phyloP scores from a whole-genome alignment of 2,329 filamentous ascomycete species.

The Lasiodiplodia sp. region DNA sequence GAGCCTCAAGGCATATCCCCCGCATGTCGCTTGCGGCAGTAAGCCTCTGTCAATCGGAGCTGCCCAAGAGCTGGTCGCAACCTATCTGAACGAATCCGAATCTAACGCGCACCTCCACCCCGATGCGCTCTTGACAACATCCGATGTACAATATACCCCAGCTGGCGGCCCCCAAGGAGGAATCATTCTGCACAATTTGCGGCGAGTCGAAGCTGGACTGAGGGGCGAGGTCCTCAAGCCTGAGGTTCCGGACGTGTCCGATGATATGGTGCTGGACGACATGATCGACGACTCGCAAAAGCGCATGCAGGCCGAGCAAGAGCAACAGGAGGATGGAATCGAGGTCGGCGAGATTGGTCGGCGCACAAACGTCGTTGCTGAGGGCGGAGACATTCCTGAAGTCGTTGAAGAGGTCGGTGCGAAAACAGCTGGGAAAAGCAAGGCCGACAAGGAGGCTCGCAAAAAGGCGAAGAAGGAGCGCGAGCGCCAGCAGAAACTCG shows the following conservation, averaged over 20 bases:
- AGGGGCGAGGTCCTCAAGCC: slow-evolving; percentile 58
- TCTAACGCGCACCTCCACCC: slow-evolving; percentile 56
- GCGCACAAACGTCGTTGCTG: slow-evolving; percentile 42
- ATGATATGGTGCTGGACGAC: slow-evolving; percentile 31
- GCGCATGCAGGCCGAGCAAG: slow-evolving; percentile 52
- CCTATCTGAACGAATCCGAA: slow-evolving; percentile 51
- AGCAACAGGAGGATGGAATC: slow-evolving; percentile 48
- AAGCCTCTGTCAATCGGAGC: slow-evolving; percentile 41
- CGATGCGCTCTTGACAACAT: slow-evolving; percentile 53
- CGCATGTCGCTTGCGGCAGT: slow-evolving; percentile 41
- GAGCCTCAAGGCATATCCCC: slow-evolving; percentile 45
- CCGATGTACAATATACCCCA: slow-evolving; percentile 52
- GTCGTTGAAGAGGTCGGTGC: slow-evolving; percentile 32
- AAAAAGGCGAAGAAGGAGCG: slow-evolving; percentile 64
- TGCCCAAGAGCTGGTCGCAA: slow-evolving; percentile 47
- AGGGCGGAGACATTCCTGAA: slow-evolving; percentile 43
- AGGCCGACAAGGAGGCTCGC: slow-evolving; percentile 43
- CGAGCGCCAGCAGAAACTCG: slow-evolving; percentile 52
- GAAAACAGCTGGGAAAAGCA: slow-evolving; percentile 14
- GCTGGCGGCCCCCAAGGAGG: slow-evolving; percentile 54
- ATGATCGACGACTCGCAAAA: slow-evolving; percentile 23
- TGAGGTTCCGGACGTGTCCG: slow-evolving; percentile 40
- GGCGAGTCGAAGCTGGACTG: slow-evolving; percentile 60
- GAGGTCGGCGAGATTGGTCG: slow-evolving; percentile 52
- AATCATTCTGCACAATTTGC: slow-evolving; percentile 61